These are phyloP conservation scores for Teratosphaeria zuluensis DNA, from an alignment of 2,329 filamentous ascomycete genomes.

Conservation along the genomic window DNA sequence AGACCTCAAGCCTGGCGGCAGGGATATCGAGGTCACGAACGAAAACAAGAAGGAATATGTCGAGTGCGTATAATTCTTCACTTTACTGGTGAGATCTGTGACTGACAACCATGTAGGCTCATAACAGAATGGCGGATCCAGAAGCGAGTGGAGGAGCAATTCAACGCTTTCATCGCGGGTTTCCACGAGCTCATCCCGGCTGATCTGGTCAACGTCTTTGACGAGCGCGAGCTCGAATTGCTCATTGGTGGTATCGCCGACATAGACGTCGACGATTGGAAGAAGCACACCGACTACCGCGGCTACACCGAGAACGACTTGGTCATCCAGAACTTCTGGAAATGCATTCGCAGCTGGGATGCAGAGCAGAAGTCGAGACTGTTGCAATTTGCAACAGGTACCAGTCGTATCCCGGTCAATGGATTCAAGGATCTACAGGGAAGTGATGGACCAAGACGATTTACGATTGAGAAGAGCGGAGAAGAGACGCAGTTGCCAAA, in stretches of 20 bases:
- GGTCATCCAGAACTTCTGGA: slow-evolving; percentile 98
- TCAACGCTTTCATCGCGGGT: slow-evolving; percentile 92
- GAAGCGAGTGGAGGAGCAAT: slow-evolving; percentile 96
- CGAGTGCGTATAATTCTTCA: slow-evolving; percentile 49
- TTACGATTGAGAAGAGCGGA: slow-evolving; percentile 96
- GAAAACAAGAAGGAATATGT: slow-evolving; percentile 99
- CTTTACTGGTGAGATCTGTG: not conserved
- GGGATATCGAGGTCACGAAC: slow-evolving; percentile 91
- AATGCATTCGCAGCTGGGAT: slow-evolving; percentile 92
- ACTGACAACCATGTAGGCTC: slow-evolving; percentile 41
- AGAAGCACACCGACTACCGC: slow-evolving; percentile 99
- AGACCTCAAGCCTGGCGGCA: slow-evolving; percentile 81
- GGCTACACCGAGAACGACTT: slow-evolving; percentile 97
- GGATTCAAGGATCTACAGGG: slow-evolving; percentile 98
- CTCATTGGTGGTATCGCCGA: slow-evolving; percentile 99
- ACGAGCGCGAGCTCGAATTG: slow-evolving; percentile 91
- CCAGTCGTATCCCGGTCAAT: slow-evolving; percentile 95
- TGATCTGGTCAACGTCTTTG: slow-evolving; percentile 95
- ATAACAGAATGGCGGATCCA: slow-evolving; percentile 99
- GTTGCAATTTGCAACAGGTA: slow-evolving; percentile 94
- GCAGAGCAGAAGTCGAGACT: slow-evolving; percentile 96
- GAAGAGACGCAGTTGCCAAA: slow-evolving; percentile 87
- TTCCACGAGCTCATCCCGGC: slow-evolving; percentile 97
- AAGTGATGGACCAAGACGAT: slow-evolving; percentile 85
- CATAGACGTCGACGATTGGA: slow-evolving; percentile 99